Evolutionary conservation across 1,284 basidiomycete species (phyloP), one percentile per base, ranked within the genome.

Genomic region (Cryptococcus jaspeensis): DNA sequence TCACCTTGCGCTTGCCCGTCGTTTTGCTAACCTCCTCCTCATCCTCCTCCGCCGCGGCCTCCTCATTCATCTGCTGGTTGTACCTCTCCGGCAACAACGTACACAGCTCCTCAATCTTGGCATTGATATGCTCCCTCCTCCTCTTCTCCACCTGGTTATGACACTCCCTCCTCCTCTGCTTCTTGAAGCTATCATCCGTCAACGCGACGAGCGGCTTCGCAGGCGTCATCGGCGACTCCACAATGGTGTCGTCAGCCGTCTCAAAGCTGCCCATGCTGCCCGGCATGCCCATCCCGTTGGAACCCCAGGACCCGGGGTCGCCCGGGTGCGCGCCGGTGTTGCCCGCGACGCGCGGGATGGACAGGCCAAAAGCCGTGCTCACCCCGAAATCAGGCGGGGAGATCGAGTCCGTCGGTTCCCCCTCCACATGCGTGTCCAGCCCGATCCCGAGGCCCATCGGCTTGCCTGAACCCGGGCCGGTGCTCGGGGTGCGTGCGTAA

Each of bases 91-190:
- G 75, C 2, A 76, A 57, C 6, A 76, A 60, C 42, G 62, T 64
- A 51, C 69, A 65, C 12, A 76, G 65, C 55, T 74, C 72, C 49
- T 76, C 73, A 45, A 76, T 76, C 62, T 74, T 76, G 25, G 71
- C 69, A 42, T 76, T 76, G 64, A 76, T 76, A 46, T 74, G 72
- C 53, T 76, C 75, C 20, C 75, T 63, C 20, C 75, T 65, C 22
- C 73, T 62, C 53, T 75, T 72, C 59, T 76, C 75, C 3, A 76
- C 75, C 43, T 73, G 72, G 47, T 76, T 76, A 61, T 76, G 75
- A 36, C 71, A 75, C 52, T 75, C 71, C n/a, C 73, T 64, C 13
- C 73, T 60, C 8, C 71, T 60, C 52, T 72, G 71, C 53, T 72
- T 73, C 59, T 71, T 68, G 55, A 47, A 64, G 11, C 62, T 56